Evolutionary conservation across 2,329 filamentous ascomycete species (phyloP).

Genomic region (Aspergillus sp.): DNA sequence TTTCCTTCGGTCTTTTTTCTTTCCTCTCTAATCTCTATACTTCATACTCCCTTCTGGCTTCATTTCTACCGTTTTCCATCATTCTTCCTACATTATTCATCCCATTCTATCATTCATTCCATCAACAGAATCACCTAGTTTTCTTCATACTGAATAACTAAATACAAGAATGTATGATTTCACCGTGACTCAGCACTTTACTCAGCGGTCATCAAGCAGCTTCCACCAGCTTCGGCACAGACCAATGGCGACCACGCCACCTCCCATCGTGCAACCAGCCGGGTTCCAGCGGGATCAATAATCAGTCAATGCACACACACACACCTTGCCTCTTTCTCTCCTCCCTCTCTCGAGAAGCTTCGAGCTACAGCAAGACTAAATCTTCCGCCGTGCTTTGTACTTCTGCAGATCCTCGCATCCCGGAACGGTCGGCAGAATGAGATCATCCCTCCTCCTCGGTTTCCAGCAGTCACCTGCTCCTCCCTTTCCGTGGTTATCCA

Average conservation of each 20-base stretch:
- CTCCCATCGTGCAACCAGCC: slow-evolving; percentile 1
- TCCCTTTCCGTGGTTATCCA: too few species aligned
- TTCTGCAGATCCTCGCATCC: background rate
- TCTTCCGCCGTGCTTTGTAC: background rate
- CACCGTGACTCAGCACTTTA: background rate
- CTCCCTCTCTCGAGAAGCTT: background rate
- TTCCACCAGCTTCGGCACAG: background rate
- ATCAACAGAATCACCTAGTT: background rate
- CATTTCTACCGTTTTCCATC: too few species aligned
- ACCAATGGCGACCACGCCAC: slow-evolving; percentile 7
- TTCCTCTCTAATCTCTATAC: background rate
- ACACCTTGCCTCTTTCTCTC: too few species aligned
- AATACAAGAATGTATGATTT: background rate
- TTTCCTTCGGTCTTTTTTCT: background rate
- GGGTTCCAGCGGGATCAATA: background rate
- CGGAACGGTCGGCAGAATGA: slow-evolving; percentile 3
- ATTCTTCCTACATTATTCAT: background rate
- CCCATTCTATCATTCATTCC: background rate
- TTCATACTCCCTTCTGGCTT: background rate
- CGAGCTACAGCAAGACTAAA: background rate
- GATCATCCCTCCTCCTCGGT: background rate
- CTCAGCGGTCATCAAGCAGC: slow-evolving; percentile 1
- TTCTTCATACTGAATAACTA: background rate
- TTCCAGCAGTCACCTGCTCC: background rate
- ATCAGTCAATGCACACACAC: background rate